Evolutionary conservation across 192 early-diverging fungal genomes (phyloP).

Genomic region (Entrophospora sp.): DNA sequence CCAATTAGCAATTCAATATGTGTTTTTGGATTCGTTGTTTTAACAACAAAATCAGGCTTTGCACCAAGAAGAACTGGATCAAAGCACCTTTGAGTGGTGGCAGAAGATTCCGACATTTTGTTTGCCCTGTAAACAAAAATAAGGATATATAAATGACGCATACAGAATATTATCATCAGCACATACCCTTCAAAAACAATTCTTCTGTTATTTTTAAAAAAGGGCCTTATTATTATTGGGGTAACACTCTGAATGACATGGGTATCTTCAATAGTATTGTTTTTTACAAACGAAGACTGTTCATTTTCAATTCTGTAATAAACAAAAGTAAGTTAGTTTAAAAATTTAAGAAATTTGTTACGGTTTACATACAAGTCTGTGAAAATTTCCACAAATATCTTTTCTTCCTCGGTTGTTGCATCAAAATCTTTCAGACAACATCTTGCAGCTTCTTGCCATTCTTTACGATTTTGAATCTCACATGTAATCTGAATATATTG

Average conservation of each 20-base stretch:
- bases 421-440: slow-evolving; percentile 4
- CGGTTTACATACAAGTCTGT: slow-evolving; percentile 15
- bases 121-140: slow-evolving; percentile 9
- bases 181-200: slow-evolving; percentile 5
- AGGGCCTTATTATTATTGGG: neutral
- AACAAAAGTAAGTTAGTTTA: neutral
- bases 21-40: slow-evolving; percentile 1
- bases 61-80: neutral
- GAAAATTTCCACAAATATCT: slow-evolving; percentile 6
- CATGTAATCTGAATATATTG: slow-evolving; percentile 6
- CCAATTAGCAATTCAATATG: slow-evolving; percentile 10
- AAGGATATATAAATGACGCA: neutral
- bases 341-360: neutral
- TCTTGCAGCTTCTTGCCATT: slow-evolving; percentile 8
- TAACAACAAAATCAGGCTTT: slow-evolving; percentile 13
- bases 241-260: neutral
- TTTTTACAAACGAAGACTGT: neutral
- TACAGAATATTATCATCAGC: neutral
- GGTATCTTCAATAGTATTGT: neutral
- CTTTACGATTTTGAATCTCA: neutral
- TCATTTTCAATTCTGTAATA: slow-evolving; percentile 11
- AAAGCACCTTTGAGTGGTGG: neutral
- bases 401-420: neutral
- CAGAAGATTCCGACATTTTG: slow-evolving; percentile 7
- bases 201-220: slow-evolving; percentile 1